Evolutionary conservation across 306 rosid genomes (phyloP).

Genomic region (Pyrus bretschneideri): DNA sequence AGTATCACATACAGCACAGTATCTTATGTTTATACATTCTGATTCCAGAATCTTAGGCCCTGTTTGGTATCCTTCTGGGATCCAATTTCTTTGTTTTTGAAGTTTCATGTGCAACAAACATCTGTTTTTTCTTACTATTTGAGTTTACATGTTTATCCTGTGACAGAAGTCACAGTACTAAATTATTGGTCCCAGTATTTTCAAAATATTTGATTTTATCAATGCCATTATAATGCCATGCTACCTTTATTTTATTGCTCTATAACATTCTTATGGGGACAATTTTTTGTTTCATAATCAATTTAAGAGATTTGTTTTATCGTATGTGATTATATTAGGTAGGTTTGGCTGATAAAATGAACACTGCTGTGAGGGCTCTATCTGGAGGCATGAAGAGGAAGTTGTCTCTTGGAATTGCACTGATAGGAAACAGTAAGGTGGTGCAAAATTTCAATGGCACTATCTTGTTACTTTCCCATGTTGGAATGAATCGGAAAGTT

Average conservation of each 20-base stretch:
- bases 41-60: neutral
- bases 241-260: neutral
- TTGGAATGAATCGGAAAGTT: constrained; percentile 5
- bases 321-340: constrained; percentile 50
- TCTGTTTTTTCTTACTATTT: neutral
- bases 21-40: neutral
- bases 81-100: no score
- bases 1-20: neutral
- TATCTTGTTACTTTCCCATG: constrained; percentile 7
- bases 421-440: constrained; percentile 93
- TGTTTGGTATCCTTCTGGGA: no score
- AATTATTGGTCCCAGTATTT: neutral
- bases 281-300: neutral
- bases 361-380: constrained; percentile 62
- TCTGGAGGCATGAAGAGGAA: constrained; percentile 99
- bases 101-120: neutral
- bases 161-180: neutral
- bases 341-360: constrained; percentile 88
- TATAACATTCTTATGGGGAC: neutral
- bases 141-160: neutral
- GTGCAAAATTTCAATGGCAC: constrained; percentile 11
- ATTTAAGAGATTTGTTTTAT: constrained; percentile 6
- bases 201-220: neutral
- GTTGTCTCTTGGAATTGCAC: constrained; percentile 92
- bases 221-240: neutral